Percentiles rank a stretch among this genome's conserved stretches.
Conservation (phyloP, 1,284 basidiomycete genomes). For the Cutaneotrichosporon sp. region DNA sequence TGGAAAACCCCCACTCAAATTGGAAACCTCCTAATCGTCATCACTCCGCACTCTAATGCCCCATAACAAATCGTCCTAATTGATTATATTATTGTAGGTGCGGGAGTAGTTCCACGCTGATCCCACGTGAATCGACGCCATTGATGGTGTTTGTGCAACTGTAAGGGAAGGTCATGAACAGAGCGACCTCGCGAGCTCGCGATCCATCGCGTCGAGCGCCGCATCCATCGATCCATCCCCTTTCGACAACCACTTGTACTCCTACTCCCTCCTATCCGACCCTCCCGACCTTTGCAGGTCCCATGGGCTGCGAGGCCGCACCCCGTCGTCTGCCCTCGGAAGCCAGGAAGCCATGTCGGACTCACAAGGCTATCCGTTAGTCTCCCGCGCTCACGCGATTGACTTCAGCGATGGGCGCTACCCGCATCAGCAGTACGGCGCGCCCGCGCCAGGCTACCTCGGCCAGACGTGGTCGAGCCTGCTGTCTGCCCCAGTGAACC, state of each 20-base stretch:
- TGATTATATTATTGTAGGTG: neutral
- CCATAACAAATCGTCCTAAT: too few species aligned
- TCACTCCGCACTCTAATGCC: neutral
- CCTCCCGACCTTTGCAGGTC: too few species aligned
- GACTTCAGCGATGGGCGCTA: neutral
- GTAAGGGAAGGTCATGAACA: neutral
- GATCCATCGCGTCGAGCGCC: neutral
- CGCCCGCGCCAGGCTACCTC: neutral
- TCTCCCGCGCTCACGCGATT: neutral
- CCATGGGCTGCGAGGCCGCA: too few species aligned
- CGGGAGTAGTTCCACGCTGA: neutral
- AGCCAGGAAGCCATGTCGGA: neutral
- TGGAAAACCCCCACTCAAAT: constrained; percentile 1
- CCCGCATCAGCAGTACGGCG: neutral
- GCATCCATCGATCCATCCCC: neutral
- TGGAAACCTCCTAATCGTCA: constrained; percentile 4
- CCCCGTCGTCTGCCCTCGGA: too few species aligned
- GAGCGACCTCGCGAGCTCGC: too few species aligned
- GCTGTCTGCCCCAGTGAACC: neutral
- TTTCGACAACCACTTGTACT: neutral
- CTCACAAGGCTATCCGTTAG: neutral
- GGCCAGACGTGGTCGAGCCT: constrained; percentile 3
- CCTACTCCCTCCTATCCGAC: too few species aligned
- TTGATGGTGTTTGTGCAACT: neutral
- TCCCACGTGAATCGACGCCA: neutral